Percentiles rank a stretch among this genome's conserved stretches.
phyloP scores from a whole-genome alignment of 2,329 filamentous ascomycete genomes.

The Colletotrichum eremochloae region DNA sequence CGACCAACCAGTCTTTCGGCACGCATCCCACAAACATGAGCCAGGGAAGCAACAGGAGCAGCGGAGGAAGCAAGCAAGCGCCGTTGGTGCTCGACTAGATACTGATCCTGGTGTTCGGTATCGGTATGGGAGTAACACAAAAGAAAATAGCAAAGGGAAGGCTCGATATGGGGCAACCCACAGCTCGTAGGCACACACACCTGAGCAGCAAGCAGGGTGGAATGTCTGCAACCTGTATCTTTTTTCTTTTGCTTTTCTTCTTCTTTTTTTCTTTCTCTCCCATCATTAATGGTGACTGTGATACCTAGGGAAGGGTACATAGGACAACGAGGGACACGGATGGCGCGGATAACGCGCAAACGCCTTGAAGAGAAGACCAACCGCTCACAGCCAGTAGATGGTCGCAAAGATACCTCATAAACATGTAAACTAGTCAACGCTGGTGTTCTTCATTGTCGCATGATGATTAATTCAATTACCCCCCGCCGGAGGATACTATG shows the following conservation, averaged over 20 bases:
- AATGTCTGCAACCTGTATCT: constrained; percentile 5
- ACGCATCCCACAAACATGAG: constrained; percentile 37
- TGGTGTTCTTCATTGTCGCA: not conserved
- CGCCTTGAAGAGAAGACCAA: constrained; percentile 17
- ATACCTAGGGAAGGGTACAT: constrained; percentile 27
- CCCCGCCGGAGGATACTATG: not conserved
- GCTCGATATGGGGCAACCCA: not conserved
- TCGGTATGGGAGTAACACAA: not conserved
- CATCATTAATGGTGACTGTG: constrained; percentile 4
- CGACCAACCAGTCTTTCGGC: constrained; percentile 37
- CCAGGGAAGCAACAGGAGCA: constrained; percentile 34
- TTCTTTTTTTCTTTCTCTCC: not conserved
- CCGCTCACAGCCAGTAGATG: constrained; percentile 15
- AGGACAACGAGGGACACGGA: constrained; percentile 10
- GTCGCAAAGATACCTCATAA: constrained; percentile 36
- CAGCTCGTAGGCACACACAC: not conserved
- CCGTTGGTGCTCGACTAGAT: constrained; percentile 39
- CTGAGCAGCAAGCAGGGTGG: not conserved
- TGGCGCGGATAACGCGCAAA: not conserved
- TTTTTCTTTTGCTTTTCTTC: not conserved
- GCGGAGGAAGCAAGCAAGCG: constrained; percentile 37
- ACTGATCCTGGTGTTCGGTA: not conserved
- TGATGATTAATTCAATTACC: not conserved
- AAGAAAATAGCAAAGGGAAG: not conserved
- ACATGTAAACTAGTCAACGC: constrained; percentile 1